phyloP scores from a whole-genome alignment of 345 rosid genomes.

The Cardamine resedifolia region DNA sequence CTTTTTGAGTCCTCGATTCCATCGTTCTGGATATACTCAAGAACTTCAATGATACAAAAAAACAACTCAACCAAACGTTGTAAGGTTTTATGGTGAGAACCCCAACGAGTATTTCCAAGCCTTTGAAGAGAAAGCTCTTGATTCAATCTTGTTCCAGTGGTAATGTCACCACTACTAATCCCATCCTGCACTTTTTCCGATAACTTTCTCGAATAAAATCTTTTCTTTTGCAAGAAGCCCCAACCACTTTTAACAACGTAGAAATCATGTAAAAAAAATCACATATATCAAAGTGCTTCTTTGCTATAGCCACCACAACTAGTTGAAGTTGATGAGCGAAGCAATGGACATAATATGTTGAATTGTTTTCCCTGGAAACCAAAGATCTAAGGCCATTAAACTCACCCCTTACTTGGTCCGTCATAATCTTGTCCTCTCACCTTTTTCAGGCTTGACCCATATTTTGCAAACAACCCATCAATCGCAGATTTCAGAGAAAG shows the following conservation, averaged over 20 bases:
- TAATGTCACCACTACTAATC: neutral
- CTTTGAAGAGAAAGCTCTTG: neutral
- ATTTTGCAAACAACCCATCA: too few species aligned
- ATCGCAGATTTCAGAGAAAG: too few species aligned
- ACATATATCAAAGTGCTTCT: neutral
- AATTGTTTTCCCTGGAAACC: too few species aligned
- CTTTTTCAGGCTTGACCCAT: too few species aligned
- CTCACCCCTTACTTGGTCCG: neutral
- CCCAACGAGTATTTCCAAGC: neutral
- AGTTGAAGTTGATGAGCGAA: neutral
- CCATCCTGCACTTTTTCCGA: neutral
- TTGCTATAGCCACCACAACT: neutral
- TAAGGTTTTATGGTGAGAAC: neutral
- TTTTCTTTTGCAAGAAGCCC: neutral
- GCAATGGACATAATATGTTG: neutral
- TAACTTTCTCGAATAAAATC: neutral
- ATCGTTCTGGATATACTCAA: neutral
- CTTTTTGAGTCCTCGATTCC: neutral
- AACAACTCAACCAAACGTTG: neutral
- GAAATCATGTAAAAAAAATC: neutral
- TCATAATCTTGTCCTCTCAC: neutral
- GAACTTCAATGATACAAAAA: neutral
- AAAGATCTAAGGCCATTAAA: neutral
- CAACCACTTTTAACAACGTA: neutral
- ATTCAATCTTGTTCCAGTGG: neutral